A percentile compares a stretch with the other conserved stretches of the same genome.
These are phyloP conservation scores for Batrachochytrium dendrobatidis DNA, from an alignment of 371 early-diverging fungal species.

Conservation along the genomic window DNA sequence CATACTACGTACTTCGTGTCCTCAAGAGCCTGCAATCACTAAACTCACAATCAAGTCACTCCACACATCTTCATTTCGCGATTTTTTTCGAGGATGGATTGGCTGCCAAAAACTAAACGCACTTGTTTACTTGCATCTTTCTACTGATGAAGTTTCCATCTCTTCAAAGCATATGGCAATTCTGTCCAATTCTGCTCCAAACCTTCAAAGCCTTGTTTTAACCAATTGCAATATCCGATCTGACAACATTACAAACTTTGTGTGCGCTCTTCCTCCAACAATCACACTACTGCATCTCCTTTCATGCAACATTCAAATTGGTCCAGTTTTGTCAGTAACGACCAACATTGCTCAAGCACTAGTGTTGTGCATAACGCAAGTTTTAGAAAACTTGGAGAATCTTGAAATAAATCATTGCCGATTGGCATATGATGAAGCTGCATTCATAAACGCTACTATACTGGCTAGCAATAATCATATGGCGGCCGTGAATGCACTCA, in stretches of 20 bases:
- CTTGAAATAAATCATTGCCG: background rate
- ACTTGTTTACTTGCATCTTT: background rate
- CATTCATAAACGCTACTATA: background rate
- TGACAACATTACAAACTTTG: background rate
- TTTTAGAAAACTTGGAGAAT: background rate
- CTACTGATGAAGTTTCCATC: background rate
- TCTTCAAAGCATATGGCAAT: background rate
- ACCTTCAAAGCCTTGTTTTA: background rate
- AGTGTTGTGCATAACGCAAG: background rate
- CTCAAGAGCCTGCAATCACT: background rate
- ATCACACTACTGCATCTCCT: background rate
- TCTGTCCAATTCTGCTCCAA: background rate
- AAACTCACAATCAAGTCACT: background rate
- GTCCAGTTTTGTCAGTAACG: constrained; percentile 2
- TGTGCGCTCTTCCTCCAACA: background rate
- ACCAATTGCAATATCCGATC: background rate
- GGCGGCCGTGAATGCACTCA: background rate
- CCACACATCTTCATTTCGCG: background rate
- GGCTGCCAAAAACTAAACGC: background rate
- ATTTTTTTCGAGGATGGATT: background rate
- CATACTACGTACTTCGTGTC: background rate
- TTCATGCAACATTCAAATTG: background rate
- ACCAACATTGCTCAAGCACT: background rate
- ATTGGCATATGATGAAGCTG: background rate
- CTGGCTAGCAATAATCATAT: background rate